Percentiles rank a stretch among this genome's conserved stretches.
Conservation (phyloP, 2,329 filamentous ascomycete species). For the Ascocoryne sarcoides region DNA sequence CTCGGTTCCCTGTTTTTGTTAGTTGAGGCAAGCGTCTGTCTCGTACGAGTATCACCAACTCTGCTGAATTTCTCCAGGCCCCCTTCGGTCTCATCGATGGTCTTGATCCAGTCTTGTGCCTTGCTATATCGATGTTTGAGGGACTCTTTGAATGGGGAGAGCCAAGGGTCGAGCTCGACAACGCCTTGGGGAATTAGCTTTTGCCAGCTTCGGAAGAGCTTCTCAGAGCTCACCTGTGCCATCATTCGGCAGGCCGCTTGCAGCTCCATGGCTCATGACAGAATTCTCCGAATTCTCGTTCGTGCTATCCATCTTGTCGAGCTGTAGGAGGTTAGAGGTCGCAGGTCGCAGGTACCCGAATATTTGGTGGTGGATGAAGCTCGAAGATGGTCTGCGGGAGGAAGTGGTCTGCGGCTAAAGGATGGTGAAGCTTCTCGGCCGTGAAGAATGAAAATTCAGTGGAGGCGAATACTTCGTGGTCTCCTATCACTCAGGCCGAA, state of each 20-base stretch:
- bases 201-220: neutral
- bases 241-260: conserved; percentile 51
- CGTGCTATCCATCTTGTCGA: conserved; percentile 22
- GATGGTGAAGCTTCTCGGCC: neutral
- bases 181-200: conserved; percentile 52
- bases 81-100: conserved; percentile 74
- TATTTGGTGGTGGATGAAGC: neutral
- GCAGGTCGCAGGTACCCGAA: too few species aligned
- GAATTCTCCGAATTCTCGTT: conserved; percentile 24
- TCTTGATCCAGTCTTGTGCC: conserved; percentile 79
- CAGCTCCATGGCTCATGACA: conserved; percentile 30
- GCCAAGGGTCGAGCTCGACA: conserved; percentile 77
- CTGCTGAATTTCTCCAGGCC: conserved; percentile 86
- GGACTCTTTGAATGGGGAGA: conserved; percentile 72
- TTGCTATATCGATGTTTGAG: conserved; percentile 70
- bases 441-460: neutral
- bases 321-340: neutral
- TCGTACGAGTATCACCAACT: conserved; percentile 37
- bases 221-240: conserved; percentile 52
- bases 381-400: neutral
- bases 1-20: conserved; percentile 61
- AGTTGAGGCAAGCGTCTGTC: conserved; percentile 7
- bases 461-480: too few species aligned
- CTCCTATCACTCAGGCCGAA: too few species aligned
- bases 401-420: neutral